Conservation (phyloP, 495 filamentous ascomycete genomes). For the Penicillium fimorum region DNA sequence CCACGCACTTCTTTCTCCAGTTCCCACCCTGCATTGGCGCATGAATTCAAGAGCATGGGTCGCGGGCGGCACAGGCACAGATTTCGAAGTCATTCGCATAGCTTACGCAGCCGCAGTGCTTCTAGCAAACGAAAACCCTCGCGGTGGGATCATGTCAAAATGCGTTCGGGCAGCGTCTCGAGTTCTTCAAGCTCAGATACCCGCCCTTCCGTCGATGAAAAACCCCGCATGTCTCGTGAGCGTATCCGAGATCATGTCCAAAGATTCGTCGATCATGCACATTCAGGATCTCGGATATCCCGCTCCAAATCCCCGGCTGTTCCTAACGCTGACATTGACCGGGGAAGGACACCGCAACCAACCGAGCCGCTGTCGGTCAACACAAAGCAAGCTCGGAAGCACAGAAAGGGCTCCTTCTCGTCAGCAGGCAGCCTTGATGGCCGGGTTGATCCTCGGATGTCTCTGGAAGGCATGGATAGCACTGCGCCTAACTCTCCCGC, state of each 20-base stretch:
- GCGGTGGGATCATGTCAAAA: conserved; percentile 26
- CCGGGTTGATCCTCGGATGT: conserved; percentile 38
- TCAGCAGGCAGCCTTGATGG: conserved; percentile 39
- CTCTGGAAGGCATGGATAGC: conserved; percentile 47
- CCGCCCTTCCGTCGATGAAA: conserved; percentile 18
- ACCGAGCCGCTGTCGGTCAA: conserved; percentile 10
- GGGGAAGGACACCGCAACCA: conserved; percentile 9
- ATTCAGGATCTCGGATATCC: conserved; percentile 9
- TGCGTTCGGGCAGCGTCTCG: conserved; percentile 33
- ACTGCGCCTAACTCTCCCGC: conserved; percentile 49
- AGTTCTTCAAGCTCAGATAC: conserved; percentile 31
- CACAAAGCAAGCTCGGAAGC: conserved; percentile 11
- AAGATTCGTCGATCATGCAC: conserved; percentile 3
- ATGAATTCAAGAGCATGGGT: conserved; percentile 32
- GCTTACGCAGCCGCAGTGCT: conserved; percentile 27
- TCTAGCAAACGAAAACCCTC: conserved; percentile 26
- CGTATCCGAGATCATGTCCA: conserved; percentile 9
- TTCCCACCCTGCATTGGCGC: conserved; percentile 26
- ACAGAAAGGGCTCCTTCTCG: conserved; percentile 34
- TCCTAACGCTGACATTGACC: background rate
- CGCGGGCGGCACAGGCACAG: conserved; percentile 36
- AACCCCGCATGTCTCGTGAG: conserved; percentile 10
- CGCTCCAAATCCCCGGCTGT: conserved; percentile 17
- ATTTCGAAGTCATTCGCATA: conserved; percentile 28
- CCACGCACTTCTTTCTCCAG: conserved; percentile 34